Base-by-base conservation (phyloP, 2,329 filamentous ascomycete genomes). In the Calonectria pseudoturangicola region DNA sequence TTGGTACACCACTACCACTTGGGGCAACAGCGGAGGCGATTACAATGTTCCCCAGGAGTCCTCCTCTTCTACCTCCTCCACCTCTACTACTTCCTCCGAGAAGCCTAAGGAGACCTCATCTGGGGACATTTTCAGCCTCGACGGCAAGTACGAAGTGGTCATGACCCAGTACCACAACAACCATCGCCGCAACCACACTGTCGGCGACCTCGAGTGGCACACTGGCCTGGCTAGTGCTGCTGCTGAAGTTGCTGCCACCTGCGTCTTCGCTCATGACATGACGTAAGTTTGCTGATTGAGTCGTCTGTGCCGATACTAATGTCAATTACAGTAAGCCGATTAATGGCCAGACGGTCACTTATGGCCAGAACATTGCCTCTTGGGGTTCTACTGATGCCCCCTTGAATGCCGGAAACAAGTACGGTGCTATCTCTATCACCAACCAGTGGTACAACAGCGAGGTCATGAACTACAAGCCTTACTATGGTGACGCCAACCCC, bases 351-450 rank as follows among this genome's bases (percentile, higher is more conserved):
- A 21, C 21, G 21, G 21, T 21, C 21, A 21, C 21, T 21, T 97
- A 97, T 81, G 97, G 97, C 75, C 97, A 99, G 87, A 99, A 98
- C 89, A 93, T 98, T 72, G 96, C 94, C 81, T 92, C 93, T 77
- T 88, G 84, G 82, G 89, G 85, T 60, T 84, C 84, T 62, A 83
- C 84, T 33, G 84, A 79, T 45, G 77, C 86, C 58, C 83, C n/a
- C n/a, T n/a, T n/a, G n/a, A n/a, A n/a, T n/a, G n/a, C n/a, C n/a
- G n/a, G n/a, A n/a, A n/a, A n/a, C n/a, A 85, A 83, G 73, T 89
- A 92, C 58, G 88, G 94, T 74, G 91, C 91, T 67, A 87, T 89
- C 75, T 92, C 93, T 77, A 92, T 96, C 82, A 94, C 92, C 80
- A 90, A 96, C 82, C 88, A 93, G 86, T 98, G 97, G 95, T 98